Evolutionary conservation across 352 stramenopile genomes (phyloP), one percentile per base, ranked within the genome.

Genomic region (Discostella stelligera): DNA sequence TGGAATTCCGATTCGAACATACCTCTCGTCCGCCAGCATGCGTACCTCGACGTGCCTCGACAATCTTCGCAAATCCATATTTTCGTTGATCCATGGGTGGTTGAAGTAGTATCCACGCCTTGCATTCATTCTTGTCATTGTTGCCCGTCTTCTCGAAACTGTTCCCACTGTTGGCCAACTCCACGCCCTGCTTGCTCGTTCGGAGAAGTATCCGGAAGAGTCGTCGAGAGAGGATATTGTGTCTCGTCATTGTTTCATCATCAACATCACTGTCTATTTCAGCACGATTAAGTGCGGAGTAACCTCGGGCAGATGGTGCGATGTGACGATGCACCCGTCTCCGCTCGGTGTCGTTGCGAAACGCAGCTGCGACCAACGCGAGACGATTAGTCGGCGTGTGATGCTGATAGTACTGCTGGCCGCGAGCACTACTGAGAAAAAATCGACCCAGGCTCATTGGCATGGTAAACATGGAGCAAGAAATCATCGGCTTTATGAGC

Each of bases 191-290:
- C 39, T 30, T 27, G 61, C 72, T 85, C 20, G 63, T 60, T 39
- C 71, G 53, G 20, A 82, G 60, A 9, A 89, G 44, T 30, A 87
- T 84, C 9, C 83, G 72, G 66, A 87, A 89, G 9, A 89, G 58
- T 54, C 80, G 68, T 50, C 48, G 20, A 13, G 74, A 73, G 39
- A 82, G 69, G 21, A 48, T 48, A 25, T 76, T 72, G 50, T 77
- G 39, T 9, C 66, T 66, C 53, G 32, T 20, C 64, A 74, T 79
- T 63, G 50, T 52, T 62, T 46, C 65, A 62, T 60, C 53, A 21
- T 55, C 50, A n/a, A 44, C 23, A n/a, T 55, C 39, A 16, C 48
- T 30, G 61, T 59, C 25, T 13, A 44, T 44, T 44, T 44, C 37
- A 44, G 4, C 37, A 44, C 11, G 37, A 44, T 44, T 13, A 44